Evolutionary conservation across 352 stramenopile genomes (phyloP).

Genomic region (Elongisporangium anandrum): DNA sequence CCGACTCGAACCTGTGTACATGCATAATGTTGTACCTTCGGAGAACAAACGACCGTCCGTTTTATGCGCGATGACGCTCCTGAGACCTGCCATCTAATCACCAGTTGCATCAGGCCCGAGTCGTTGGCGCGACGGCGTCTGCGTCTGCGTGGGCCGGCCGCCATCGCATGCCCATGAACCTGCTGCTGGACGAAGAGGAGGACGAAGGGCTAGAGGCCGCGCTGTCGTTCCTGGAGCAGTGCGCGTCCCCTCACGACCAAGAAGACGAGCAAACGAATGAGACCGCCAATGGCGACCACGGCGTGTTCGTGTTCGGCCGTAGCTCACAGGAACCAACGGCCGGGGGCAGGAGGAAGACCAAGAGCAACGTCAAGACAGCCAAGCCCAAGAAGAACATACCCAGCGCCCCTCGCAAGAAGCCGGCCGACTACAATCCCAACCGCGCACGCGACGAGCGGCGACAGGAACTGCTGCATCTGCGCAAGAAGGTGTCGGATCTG

Average conservation of each 20-base stretch:
- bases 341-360: background rate
- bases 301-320: background rate
- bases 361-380: background rate
- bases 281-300: background rate
- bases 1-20: background rate
- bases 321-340: background rate
- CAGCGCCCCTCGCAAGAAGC: constrained; percentile 1
- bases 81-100: background rate
- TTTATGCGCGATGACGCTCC: background rate
- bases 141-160: background rate
- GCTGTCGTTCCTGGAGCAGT: constrained; percentile 23
- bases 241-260: background rate
- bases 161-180: background rate
- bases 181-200: constrained; percentile 6
- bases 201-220: constrained; percentile 14
- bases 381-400: background rate
- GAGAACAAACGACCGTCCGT: background rate
- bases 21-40: background rate
- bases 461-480: constrained; percentile 15
- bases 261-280: background rate
- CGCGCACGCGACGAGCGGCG: constrained; percentile 14
- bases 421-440: constrained; percentile 18
- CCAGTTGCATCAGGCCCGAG: background rate
- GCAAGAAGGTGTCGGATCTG: constrained; percentile 11
- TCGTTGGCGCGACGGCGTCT: background rate